A percentile compares a stretch with the other conserved stretches of the same genome.
Evolutionary conservation across 1,284 basidiomycete species (phyloP).

Genomic region (Mycena sp.): DNA sequence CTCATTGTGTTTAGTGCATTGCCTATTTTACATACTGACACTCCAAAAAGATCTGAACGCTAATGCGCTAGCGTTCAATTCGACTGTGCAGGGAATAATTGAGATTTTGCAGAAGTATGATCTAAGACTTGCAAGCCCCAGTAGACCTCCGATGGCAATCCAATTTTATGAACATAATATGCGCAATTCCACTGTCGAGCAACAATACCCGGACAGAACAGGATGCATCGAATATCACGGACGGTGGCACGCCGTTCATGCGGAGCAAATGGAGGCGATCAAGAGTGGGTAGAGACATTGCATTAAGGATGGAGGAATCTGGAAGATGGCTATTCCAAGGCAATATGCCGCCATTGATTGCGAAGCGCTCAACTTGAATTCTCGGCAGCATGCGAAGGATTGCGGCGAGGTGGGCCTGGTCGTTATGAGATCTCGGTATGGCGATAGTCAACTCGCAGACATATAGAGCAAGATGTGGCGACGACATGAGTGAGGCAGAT

Average conservation of each 20-base stretch:
- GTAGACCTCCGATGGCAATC: too few relatives aligned
- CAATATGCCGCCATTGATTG: neutral
- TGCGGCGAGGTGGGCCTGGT: neutral
- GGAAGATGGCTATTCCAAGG: neutral
- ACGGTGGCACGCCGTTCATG: neutral
- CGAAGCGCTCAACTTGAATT: slow-evolving; percentile 4
- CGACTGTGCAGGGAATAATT: too few relatives aligned
- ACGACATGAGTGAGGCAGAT: neutral
- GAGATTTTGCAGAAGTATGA: too few relatives aligned
- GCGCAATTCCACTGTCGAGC: neutral
- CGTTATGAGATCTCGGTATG: neutral
- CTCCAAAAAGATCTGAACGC: too few relatives aligned
- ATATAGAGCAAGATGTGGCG: neutral
- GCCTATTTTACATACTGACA: too few relatives aligned
- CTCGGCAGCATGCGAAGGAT: neutral
- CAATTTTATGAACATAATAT: too few relatives aligned
- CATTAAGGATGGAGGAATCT: neutral
- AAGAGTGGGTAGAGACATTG: neutral
- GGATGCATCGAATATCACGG: neutral
- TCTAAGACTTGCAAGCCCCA: too few relatives aligned
- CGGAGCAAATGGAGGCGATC: slow-evolving; percentile 10
- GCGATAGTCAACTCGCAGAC: slow-evolving; percentile 1
- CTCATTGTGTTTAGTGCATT: too few relatives aligned
- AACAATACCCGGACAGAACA: slow-evolving; percentile 4
- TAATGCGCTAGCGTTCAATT: too few relatives aligned